Conservation (phyloP, 225 moss, liverwort and hornwort species). For the Takakia lepidozioides region DNA sequence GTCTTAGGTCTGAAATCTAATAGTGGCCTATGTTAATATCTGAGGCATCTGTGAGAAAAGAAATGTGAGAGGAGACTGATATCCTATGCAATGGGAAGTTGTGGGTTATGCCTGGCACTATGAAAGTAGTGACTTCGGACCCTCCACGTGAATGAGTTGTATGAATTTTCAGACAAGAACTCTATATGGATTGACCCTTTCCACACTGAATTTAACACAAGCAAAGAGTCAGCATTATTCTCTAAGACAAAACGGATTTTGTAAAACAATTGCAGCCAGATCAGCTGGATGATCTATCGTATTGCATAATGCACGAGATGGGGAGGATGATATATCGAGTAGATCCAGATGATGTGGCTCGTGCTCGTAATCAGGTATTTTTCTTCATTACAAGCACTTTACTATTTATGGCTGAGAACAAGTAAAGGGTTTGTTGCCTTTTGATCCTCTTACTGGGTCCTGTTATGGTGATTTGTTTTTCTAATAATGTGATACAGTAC, state of each 20-base stretch:
- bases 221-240: too few species aligned
- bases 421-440: conserved; percentile 1
- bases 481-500: too few species aligned
- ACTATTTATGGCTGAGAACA: too few species aligned
- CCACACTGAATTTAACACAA: too few species aligned
- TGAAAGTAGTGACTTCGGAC: too few species aligned
- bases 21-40: not conserved
- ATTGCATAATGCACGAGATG: conserved; percentile 89
- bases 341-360: conserved; percentile 81
- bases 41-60: too few species aligned
- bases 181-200: too few species aligned
- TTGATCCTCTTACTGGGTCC: not conserved
- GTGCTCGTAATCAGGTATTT: conserved; percentile 87
- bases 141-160: not conserved
- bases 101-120: not conserved
- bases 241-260: too few species aligned
- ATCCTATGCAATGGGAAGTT: not conserved
- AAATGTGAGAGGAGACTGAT: not conserved
- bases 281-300: conserved; percentile 52
- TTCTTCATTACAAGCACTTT: not conserved
- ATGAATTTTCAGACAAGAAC: not conserved
- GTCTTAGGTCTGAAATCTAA: too few species aligned
- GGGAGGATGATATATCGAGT: conserved; percentile 72
- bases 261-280: conserved; percentile 48
- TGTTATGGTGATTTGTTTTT: not conserved